Percentiles rank a stretch among this genome's conserved stretches.
phyloP scores from a whole-genome alignment of 176 grass and related monocot genomes.

The Zoysia pacifica region DNA sequence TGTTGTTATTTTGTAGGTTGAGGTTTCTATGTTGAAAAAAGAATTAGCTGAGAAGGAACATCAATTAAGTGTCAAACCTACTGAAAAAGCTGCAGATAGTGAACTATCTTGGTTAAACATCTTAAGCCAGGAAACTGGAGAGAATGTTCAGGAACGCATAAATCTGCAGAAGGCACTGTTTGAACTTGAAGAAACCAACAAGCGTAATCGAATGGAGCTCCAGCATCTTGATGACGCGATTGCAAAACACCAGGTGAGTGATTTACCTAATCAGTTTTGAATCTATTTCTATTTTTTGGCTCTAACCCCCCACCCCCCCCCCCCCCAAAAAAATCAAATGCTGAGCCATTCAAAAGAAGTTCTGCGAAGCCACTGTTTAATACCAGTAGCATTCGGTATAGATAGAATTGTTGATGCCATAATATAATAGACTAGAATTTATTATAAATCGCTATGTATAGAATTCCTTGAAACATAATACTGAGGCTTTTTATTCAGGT shows the following conservation, averaged over 20 bases:
- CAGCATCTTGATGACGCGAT: conserved; percentile 92
- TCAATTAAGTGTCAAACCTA: conserved; percentile 79
- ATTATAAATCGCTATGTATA: neutral
- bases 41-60: conserved; percentile 94
- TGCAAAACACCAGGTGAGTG: conserved; percentile 70
- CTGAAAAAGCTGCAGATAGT: conserved; percentile 75
- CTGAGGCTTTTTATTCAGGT: conserved; percentile 54
- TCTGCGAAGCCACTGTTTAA: neutral
- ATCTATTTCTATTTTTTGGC: neutral
- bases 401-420: neutral
- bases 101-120: conserved; percentile 93
- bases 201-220: conserved; percentile 82
- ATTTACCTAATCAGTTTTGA: conserved; percentile 17
- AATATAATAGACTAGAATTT: neutral
- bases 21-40: conserved; percentile 82
- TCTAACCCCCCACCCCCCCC: neutral
- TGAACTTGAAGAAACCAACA: conserved; percentile 97
- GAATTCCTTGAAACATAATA: conserved; percentile 5
- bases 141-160: conserved; percentile 98
- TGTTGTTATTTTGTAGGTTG: conserved; percentile 59
- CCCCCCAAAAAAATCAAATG: neutral
- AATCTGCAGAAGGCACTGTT: conserved; percentile 98
- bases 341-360: neutral
- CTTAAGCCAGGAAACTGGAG: conserved; percentile 90
- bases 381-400: neutral